These are phyloP conservation scores for Bipolaris oryzae DNA, from an alignment of 2,329 filamentous ascomycete species.

Conservation along the genomic window DNA sequence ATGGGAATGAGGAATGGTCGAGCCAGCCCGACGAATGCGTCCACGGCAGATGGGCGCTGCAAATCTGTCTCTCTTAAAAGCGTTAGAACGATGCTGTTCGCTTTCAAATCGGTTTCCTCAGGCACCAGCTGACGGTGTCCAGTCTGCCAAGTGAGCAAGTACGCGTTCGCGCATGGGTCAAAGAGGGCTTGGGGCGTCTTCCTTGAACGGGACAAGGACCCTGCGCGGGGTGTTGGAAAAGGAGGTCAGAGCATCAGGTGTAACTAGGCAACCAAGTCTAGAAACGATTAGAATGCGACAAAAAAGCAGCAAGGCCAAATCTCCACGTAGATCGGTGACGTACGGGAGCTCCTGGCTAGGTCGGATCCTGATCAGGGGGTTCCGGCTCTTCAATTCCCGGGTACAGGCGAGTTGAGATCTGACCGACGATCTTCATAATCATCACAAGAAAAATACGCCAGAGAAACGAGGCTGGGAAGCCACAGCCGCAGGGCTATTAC, in stretches of 20 bases:
- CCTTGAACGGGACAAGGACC: neutral
- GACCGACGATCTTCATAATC: slow-evolving; percentile 7
- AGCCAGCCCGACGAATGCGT: neutral
- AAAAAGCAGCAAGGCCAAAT: neutral
- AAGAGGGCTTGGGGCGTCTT: neutral
- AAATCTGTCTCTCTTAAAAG: neutral
- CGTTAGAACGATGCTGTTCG: neutral
- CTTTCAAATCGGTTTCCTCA: neutral
- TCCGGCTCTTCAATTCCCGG: slow-evolving; percentile 8
- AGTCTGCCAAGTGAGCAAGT: neutral
- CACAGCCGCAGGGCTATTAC: slow-evolving; percentile 5
- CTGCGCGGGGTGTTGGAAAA: neutral
- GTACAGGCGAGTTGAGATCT: slow-evolving; percentile 9
- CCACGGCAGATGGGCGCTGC: neutral
- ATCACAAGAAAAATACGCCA: neutral
- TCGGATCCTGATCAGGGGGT: neutral
- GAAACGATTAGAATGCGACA: neutral
- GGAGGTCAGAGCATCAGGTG: neutral
- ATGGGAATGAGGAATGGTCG: neutral
- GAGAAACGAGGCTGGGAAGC: slow-evolving; percentile 1
- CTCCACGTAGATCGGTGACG: neutral
- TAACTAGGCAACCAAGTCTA: neutral
- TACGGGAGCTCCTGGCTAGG: neutral
- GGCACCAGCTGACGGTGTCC: neutral
- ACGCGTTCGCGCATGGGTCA: neutral